These are phyloP conservation scores for Pseudogymnoascus sp. DNA, from an alignment of 2,329 filamentous ascomycete species.

Conservation along the genomic window DNA sequence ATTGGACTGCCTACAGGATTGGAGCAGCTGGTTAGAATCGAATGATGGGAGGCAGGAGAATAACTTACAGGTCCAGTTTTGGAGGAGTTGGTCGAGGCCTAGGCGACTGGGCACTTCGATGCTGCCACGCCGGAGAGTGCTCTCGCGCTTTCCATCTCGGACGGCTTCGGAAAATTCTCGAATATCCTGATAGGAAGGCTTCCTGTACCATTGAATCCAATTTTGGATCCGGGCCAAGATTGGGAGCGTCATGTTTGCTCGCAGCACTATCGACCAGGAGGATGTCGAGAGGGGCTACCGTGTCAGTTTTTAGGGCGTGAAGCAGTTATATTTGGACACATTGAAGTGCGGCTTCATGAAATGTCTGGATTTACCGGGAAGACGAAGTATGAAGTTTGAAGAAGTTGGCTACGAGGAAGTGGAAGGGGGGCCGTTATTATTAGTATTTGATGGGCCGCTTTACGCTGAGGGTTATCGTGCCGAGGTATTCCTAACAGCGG, in stretches of 20 bases:
- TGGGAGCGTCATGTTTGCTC: neutral
- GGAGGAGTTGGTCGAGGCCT: constrained; percentile 37
- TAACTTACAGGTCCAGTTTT: constrained; percentile 38
- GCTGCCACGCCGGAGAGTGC: constrained; percentile 31
- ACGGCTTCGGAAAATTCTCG: constrained; percentile 35
- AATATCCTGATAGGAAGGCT: constrained; percentile 41
- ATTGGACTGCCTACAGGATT: constrained; percentile 35
- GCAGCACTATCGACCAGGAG: neutral
- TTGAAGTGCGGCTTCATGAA: too few relatives aligned
- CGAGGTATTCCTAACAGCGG: neutral
- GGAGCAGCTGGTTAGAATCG: neutral
- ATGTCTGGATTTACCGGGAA: too few relatives aligned
- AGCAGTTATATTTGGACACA: neutral
- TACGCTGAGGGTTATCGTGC: neutral
- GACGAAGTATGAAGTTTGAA: neutral
- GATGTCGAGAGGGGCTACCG: neutral
- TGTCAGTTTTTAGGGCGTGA: neutral
- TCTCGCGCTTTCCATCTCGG: constrained; percentile 28
- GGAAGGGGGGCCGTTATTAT: constrained; percentile 13
- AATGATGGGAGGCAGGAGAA: neutral
- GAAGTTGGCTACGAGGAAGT: neutral
- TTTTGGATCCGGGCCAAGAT: neutral
- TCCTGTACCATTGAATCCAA: constrained; percentile 42
- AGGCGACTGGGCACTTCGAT: constrained; percentile 33
- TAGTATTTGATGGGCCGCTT: neutral